Conservation (phyloP, 148 eudicot species). For the Tetragonia tetragonoides region DNA sequence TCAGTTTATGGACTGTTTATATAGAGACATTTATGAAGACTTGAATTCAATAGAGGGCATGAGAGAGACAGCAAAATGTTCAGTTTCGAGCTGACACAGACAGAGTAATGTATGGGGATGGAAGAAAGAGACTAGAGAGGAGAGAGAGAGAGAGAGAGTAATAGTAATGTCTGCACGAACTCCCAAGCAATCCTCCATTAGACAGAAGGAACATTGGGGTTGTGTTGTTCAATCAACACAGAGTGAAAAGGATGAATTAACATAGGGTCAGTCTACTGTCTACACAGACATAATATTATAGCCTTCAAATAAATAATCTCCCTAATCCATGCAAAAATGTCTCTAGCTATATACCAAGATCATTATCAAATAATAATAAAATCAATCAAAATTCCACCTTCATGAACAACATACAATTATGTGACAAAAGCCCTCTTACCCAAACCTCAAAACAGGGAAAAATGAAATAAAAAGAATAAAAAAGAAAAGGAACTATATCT, state of each 20-base stretch:
- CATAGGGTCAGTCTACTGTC: conserved; percentile 4
- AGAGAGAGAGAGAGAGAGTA: conserved; percentile 17
- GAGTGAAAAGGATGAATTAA: conserved; percentile 2
- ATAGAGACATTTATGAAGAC: conserved; percentile 5
- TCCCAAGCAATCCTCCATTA: conserved; percentile 41
- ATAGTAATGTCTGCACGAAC: conserved; percentile 38
- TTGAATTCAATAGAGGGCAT: neutral
- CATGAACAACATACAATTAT: too few species aligned
- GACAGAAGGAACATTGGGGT: conserved; percentile 58
- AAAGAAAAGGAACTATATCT: neutral
- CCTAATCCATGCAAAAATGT: conserved; percentile 43
- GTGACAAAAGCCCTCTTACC: too few species aligned
- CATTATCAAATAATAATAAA: neutral
- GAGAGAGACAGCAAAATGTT: conserved; percentile 2
- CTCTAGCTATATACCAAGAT: neutral
- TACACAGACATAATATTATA: conserved; percentile 13
- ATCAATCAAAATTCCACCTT: conserved; percentile 3
- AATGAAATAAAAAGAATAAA: conserved; percentile 1
- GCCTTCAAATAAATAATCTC: conserved; percentile 14
- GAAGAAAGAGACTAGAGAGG: conserved; percentile 3
- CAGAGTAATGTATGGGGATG: neutral
- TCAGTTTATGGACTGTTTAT: conserved; percentile 8
- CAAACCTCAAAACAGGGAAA: neutral
- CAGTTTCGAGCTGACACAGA: conserved; percentile 2
- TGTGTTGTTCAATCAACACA: conserved; percentile 52